These are phyloP conservation scores for Globisporangium middletonii DNA, from an alignment of 352 stramenopile genomes.

Conservation along the genomic window DNA sequence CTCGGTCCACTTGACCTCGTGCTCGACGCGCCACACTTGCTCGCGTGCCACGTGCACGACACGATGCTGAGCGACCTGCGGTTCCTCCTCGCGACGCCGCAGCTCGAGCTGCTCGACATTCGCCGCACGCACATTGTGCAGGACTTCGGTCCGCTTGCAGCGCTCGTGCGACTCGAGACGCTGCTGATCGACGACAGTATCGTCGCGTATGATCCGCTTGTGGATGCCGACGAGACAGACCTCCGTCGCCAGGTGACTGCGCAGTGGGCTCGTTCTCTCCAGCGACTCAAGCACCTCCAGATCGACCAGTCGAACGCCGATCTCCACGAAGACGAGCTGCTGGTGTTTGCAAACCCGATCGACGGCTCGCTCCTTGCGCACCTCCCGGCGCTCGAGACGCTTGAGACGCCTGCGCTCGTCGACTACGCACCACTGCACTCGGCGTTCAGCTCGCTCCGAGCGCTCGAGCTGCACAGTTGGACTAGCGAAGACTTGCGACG, in stretches of 20 bases:
- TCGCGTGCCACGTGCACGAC: constrained; percentile 33
- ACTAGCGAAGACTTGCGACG: constrained; percentile 32
- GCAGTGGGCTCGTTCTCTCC: constrained; percentile 24
- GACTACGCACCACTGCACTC: constrained; percentile 27
- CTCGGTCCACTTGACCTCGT: constrained; percentile 26
- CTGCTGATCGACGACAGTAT: constrained; percentile 28
- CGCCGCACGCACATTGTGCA: constrained; percentile 26
- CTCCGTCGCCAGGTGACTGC: background rate
- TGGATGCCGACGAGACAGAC: background rate
- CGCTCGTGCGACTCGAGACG: constrained; percentile 27
- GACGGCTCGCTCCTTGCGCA: constrained; percentile 27
- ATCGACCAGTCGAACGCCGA: constrained; percentile 24
- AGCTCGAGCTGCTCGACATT: constrained; percentile 36
- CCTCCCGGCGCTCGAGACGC: constrained; percentile 18
- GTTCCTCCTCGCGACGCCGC: constrained; percentile 18
- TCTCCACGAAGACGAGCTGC: constrained; percentile 20
- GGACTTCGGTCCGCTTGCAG: constrained; percentile 25
- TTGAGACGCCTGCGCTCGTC: constrained; percentile 27
- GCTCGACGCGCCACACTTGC: constrained; percentile 20
- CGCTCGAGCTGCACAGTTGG: constrained; percentile 36
- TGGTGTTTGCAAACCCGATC: constrained; percentile 27
- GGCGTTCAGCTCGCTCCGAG: constrained; percentile 20
- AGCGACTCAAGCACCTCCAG: constrained; percentile 30
- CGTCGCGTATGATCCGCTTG: background rate
- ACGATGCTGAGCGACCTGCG: constrained; percentile 32